Base-by-base conservation (phyloP, 805 yeast species). In the Candida michaelii region DNA sequence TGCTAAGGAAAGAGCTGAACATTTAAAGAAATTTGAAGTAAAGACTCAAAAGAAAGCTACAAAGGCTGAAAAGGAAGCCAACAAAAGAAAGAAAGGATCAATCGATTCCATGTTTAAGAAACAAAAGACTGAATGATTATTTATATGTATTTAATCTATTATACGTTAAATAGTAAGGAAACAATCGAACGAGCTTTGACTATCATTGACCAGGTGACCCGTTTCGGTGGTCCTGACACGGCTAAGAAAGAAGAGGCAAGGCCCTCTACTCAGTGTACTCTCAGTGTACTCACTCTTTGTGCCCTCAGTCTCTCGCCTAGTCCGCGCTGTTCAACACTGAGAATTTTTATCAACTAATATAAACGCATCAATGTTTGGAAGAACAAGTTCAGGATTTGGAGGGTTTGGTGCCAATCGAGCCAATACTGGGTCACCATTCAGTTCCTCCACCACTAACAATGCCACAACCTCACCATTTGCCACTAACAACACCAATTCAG, bases 1-100 rank as follows among this genome's bases (percentile, higher is more conserved):
- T 1, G 80, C 69, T 3, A 73, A 71, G 39, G 89, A 86, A 47
- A 73, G 98, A 45, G 74, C 73, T 13, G 89, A 81, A 47, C 89
- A 85, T 44, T 61, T 77, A 51, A 75, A 73, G 32, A 85, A 86
- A 59, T 81, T 73, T 46, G 85, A 81, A 46, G 78, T 69, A 48
- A 84, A 83, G 42, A 49, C 54, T 5, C 54, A 61, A 58, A 50
- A 68, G 53, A 30, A 16, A 7, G 39, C 39, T 1, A 11, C 27
- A 12, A 39, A 24, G 12, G 31, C 36, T 3, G 38, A 32, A 24
- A 39, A 30, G 18, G 30, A 25, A 7, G 36, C 36, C 11, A 34
- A 27, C 7, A 43, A 43, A 14, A n/a, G 43, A 9, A 39, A 45
- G 18, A 30, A 30, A 10, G 40, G 43, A 6, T 27, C 52, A 4